phyloP scores from a whole-genome alignment of 495 filamentous ascomycete species.

The Trichoderma gamsii region DNA sequence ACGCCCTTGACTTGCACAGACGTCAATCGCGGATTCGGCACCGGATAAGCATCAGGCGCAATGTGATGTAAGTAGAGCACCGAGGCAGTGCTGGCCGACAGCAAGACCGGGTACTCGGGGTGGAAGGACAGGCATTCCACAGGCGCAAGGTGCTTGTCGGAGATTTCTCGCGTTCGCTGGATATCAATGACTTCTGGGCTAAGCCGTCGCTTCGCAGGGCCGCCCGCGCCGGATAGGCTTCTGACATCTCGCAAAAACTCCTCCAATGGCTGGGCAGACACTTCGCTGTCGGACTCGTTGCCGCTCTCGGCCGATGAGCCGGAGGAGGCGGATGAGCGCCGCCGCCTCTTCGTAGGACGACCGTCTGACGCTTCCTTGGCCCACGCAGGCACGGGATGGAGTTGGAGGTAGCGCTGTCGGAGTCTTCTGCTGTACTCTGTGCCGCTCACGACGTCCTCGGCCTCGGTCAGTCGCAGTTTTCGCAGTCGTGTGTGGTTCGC shows the following conservation, averaged over 20 bases:
- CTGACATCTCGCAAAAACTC: constrained; percentile 66
- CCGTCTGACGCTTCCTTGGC: constrained; percentile 42
- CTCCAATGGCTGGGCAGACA: constrained; percentile 69
- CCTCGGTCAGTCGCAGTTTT: constrained; percentile 72
- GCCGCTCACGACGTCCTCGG: constrained; percentile 79
- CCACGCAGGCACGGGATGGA: constrained; percentile 80
- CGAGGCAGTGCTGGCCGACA: constrained; percentile 79
- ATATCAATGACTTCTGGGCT: constrained; percentile 86
- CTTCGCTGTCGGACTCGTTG: constrained; percentile 56
- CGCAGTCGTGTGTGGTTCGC: constrained; percentile 64
- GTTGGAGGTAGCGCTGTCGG: constrained; percentile 70
- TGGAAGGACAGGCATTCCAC: constrained; percentile 85
- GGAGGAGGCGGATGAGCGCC: constrained; percentile 40
- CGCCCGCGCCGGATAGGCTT: constrained; percentile 42
- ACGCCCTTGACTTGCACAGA: constrained; percentile 80
- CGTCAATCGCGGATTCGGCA: constrained; percentile 78
- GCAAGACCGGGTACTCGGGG: constrained; percentile 75
- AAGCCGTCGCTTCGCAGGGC: constrained; percentile 54
- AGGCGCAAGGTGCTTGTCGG: constrained; percentile 55
- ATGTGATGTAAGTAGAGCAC: constrained; percentile 86
- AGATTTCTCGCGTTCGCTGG: constrained; percentile 50
- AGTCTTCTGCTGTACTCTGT: constrained; percentile 76
- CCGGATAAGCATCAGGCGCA: constrained; percentile 61
- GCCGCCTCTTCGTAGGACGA: constrained; percentile 47
- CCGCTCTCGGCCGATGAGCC: constrained; percentile 44